Percentiles rank a stretch among this genome's conserved stretches.
These are phyloP conservation scores for Debaryomyces coudertii DNA, from an alignment of 1,139 yeast genomes.

Conservation along the genomic window DNA sequence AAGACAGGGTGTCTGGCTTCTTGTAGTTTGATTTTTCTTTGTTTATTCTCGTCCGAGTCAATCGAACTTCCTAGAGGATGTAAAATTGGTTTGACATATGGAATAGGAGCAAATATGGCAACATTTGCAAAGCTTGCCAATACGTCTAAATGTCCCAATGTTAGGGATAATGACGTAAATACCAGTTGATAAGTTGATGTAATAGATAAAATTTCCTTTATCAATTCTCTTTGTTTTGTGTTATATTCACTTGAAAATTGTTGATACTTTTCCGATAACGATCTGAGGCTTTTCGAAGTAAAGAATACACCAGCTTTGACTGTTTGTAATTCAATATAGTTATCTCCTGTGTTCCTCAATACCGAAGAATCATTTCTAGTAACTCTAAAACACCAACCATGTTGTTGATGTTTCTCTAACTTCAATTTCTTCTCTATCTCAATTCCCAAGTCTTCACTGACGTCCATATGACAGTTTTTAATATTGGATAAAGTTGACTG, in stretches of 20 bases:
- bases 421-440: conserved; percentile 88
- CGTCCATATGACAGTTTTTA: conserved; percentile 59
- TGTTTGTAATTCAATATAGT: conserved; percentile 79
- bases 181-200: conserved; percentile 81
- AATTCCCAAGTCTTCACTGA: conserved; percentile 74
- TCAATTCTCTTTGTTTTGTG: conserved; percentile 72
- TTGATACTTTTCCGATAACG: conserved; percentile 60
- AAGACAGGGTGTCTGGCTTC: conserved; percentile 93
- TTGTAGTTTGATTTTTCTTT: conserved; percentile 58
- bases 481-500: conserved; percentile 60
- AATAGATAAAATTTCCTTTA: conserved; percentile 78
- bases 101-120: conserved; percentile 79
- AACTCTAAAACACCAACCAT: conserved; percentile 93
- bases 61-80: conserved; percentile 47
- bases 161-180: conserved; percentile 63
- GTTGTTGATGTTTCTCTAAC: conserved; percentile 80
- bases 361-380: conserved; percentile 88
- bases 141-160: conserved; percentile 80
- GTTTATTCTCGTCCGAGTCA: conserved; percentile 30
- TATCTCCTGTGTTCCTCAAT: conserved; percentile 60
- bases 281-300: conserved; percentile 67
- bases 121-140: conserved; percentile 83
- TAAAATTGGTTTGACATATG: conserved; percentile 71
- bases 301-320: conserved; percentile 94
- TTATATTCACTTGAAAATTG: conserved; percentile 70